These are phyloP conservation scores for Hamigera avellanea DNA, from an alignment of 495 filamentous ascomycete genomes.

Conservation along the genomic window DNA sequence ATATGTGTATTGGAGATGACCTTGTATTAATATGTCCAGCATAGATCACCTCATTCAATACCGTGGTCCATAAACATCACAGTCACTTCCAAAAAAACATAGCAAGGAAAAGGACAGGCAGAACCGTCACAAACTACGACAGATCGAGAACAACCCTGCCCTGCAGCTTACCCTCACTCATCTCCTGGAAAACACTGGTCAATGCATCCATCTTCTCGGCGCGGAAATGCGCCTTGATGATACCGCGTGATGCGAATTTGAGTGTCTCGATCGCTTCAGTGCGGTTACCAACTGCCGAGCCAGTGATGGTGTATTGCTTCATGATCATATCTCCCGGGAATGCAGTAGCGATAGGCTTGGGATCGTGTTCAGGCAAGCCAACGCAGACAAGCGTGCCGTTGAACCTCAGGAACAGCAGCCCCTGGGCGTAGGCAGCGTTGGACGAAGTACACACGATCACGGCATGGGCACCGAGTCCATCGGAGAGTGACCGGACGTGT, in stretches of 20 bases:
- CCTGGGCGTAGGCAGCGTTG: slow-evolving; percentile 54
- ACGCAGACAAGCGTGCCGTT: slow-evolving; percentile 55
- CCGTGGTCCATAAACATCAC: no score
- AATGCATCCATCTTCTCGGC: slow-evolving; percentile 51
- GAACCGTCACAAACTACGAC: slow-evolving; percentile 15
- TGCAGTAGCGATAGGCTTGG: slow-evolving; percentile 44
- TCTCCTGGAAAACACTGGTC: slow-evolving; percentile 49
- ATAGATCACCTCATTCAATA: no score
- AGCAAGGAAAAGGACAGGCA: no score
- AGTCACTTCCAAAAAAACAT: no score
- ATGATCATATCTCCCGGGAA: slow-evolving; percentile 38
- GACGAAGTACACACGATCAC: slow-evolving; percentile 54
- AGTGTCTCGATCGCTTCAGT: slow-evolving; percentile 55
- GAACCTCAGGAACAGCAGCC: slow-evolving; percentile 47
- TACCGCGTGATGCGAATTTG: slow-evolving; percentile 48
- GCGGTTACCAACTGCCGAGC: slow-evolving; percentile 52
- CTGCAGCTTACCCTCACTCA: slow-evolving; percentile 43
- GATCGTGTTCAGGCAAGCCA: slow-evolving; percentile 53
- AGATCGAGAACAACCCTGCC: slow-evolving; percentile 51
- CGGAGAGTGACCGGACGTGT: slow-evolving; percentile 45
- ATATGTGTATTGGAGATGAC: no score
- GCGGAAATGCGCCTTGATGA: slow-evolving; percentile 48
- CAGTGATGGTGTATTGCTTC: slow-evolving; percentile 45
- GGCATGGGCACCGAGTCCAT: slow-evolving; percentile 51
- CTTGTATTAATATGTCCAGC: no score